These are phyloP conservation scores for Aspergillus conjunctus DNA, from an alignment of 495 filamentous ascomycete genomes.

Conservation along the genomic window DNA sequence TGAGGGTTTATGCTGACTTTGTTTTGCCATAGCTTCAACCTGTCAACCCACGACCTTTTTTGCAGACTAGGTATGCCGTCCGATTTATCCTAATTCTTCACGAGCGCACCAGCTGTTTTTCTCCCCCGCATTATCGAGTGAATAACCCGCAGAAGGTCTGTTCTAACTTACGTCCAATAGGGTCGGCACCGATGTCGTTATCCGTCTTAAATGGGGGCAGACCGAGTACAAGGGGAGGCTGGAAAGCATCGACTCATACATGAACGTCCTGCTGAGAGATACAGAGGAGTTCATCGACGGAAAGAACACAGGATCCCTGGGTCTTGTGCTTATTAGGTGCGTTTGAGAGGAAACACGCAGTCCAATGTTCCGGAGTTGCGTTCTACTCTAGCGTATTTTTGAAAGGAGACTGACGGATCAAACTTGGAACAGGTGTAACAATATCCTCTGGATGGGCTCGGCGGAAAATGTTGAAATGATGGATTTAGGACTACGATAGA, in stretches of 20 bases:
- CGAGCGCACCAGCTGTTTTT: neutral
- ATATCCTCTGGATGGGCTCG: slow-evolving; percentile 85
- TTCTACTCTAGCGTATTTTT: neutral
- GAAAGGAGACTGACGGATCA: too few species aligned
- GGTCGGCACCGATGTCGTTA: slow-evolving; percentile 84
- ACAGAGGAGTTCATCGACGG: slow-evolving; percentile 92
- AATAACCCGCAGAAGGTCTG: neutral
- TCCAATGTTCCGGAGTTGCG: neutral
- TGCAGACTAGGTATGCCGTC: slow-evolving; percentile 74
- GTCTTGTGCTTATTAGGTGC: slow-evolving; percentile 90
- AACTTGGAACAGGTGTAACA: slow-evolving; percentile 70
- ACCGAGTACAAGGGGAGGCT: slow-evolving; percentile 94
- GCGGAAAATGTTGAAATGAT: slow-evolving; percentile 63
- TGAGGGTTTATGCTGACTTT: slow-evolving; percentile 17
- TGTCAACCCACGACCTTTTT: slow-evolving; percentile 86
- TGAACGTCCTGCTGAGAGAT: slow-evolving; percentile 91
- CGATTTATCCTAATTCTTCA: slow-evolving; percentile 10
- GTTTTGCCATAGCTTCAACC: slow-evolving; percentile 65
- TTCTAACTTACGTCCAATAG: slow-evolving; percentile 40
- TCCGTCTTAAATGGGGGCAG: slow-evolving; percentile 96
- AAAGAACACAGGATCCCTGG: slow-evolving; percentile 79
- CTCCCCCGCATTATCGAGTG: neutral
- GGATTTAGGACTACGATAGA: slow-evolving; percentile 50
- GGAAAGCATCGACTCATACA: slow-evolving; percentile 94
- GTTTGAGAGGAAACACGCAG: slow-evolving; percentile 15